Evolutionary conservation across 805 yeast genomes (phyloP).

Genomic region (Ogataea paraovalis): DNA sequence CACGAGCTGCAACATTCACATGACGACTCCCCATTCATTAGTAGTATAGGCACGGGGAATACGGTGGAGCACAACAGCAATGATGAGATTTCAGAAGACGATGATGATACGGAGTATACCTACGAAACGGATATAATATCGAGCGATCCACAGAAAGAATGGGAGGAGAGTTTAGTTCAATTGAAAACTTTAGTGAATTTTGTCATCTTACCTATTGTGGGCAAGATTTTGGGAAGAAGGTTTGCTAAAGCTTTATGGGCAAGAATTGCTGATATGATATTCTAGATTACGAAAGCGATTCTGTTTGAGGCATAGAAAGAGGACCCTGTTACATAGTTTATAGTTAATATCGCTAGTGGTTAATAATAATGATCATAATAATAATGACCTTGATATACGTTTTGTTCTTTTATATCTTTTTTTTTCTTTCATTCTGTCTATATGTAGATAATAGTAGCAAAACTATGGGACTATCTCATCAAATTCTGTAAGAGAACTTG

Average conservation of each 20-base stretch:
- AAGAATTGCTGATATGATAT: slow-evolving; percentile 23
- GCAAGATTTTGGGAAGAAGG: slow-evolving; percentile 64
- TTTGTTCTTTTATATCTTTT: too few species aligned
- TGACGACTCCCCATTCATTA: not conserved
- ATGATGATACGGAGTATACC: slow-evolving; percentile 24
- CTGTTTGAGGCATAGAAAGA: not conserved
- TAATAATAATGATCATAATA: not conserved
- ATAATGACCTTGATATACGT: too few species aligned
- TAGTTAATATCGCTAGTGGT: too few species aligned
- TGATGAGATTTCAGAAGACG: not conserved
- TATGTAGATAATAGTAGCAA: too few species aligned
- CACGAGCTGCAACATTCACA: not conserved
- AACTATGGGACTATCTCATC: slow-evolving; percentile 13
- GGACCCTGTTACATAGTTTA: not conserved
- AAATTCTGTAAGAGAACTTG: slow-evolving; percentile 13
- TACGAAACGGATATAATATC: slow-evolving; percentile 28
- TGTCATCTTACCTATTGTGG: slow-evolving; percentile 61
- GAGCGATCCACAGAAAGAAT: slow-evolving; percentile 56
- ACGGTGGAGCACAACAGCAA: not conserved
- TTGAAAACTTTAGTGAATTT: slow-evolving; percentile 52
- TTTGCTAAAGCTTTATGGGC: slow-evolving; percentile 40
- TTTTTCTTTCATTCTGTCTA: too few species aligned
- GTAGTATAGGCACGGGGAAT: too few species aligned
- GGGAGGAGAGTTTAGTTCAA: slow-evolving; percentile 68
- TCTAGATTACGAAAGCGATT: not conserved